Evolutionary conservation across 2,329 filamentous ascomycete genomes (phyloP), one percentile per base, ranked within the genome.

Genomic region (Cercospora zeae-maydis): DNA sequence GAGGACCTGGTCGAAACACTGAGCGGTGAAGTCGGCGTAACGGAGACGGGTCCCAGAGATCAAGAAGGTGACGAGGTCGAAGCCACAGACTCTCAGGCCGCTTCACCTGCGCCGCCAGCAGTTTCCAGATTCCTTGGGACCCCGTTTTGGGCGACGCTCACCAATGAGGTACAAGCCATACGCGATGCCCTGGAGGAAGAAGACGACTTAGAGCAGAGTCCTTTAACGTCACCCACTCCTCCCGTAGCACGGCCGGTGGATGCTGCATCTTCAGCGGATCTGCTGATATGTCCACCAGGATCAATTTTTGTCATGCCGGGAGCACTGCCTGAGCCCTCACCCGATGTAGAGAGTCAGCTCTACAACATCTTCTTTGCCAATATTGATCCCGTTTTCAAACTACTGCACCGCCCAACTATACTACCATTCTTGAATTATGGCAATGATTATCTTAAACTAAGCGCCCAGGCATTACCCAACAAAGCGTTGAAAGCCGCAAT

Each of bases 121-220:
- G 62, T 66, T 14, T 69, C 66, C 19, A 71, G 68, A 58, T 75
- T 71, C 53, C 64, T 75, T 8, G 69, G 69, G 4, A 70, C 69
- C 31, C 59, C 63, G 8, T 75, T 75, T 67, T 75, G 73, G 73
- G 68, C 68, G 1, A 67, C 69, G 4, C 64, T 75, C 7, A 72
- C 68, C 6, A 64, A 64, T 14, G 73, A 75, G 58, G 72, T 75
- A 4, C 70, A 73, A 63, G 72, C 69, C 11, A 60, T 75, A 27
- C 63, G 68, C 14, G 71, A 75, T 52, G 71, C 66, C 13, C 65
- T 75, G n/a, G 72, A 73, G 27, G 72, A 72, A 27, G 71, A 74
- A 16, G 70, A 70, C 34, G 63, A 60, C 10, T 10, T 14, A 13
- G 42, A 51, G 10, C 30, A 36, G 13, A 34, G 30, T 49, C 21